Evolutionary conservation across 345 rosid species (phyloP).

Genomic region (Melastoma malabathricum): DNA sequence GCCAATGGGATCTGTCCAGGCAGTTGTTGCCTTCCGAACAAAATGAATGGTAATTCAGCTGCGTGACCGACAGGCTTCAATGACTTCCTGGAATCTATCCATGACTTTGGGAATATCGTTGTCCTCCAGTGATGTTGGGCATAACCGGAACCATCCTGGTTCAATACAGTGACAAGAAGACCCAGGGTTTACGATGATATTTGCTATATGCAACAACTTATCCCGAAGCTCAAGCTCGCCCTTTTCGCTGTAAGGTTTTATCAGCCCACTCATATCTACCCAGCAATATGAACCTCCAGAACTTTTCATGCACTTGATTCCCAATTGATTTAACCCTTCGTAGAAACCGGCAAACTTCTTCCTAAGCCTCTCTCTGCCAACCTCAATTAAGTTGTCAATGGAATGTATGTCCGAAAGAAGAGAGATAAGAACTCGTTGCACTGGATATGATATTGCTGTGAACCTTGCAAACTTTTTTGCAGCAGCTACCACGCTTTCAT

Average conservation of each 20-base stretch:
- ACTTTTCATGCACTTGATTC: constrained; percentile 46
- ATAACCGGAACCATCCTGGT: constrained; percentile 85
- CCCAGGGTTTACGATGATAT: constrained; percentile 71
- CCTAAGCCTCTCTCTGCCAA: constrained; percentile 39
- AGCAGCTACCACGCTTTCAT: constrained; percentile 43
- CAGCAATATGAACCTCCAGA: constrained; percentile 75
- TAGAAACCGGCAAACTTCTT: constrained; percentile 23
- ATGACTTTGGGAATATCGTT: constrained; percentile 50
- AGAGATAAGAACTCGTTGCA: constrained; percentile 47
- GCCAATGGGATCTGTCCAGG: too few relatives aligned
- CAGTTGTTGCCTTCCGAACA: not conserved
- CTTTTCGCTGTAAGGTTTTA: constrained; percentile 61
- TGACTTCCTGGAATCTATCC: constrained; percentile 45
- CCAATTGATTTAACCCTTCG: constrained; percentile 48
- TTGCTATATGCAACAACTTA: constrained; percentile 52
- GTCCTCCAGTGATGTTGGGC: constrained; percentile 53
- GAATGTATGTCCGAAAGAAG: constrained; percentile 45
- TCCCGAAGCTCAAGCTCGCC: constrained; percentile 95
- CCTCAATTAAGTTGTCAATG: constrained; percentile 28
- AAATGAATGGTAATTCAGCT: constrained; percentile 28
- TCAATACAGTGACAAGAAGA: constrained; percentile 87
- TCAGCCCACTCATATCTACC: constrained; percentile 75
- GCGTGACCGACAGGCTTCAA: constrained; percentile 48
- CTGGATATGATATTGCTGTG: constrained; percentile 61
- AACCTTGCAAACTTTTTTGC: constrained; percentile 52